phyloP scores from a whole-genome alignment of 2,329 filamentous ascomycete genomes.

The Dactylellina cionopaga region DNA sequence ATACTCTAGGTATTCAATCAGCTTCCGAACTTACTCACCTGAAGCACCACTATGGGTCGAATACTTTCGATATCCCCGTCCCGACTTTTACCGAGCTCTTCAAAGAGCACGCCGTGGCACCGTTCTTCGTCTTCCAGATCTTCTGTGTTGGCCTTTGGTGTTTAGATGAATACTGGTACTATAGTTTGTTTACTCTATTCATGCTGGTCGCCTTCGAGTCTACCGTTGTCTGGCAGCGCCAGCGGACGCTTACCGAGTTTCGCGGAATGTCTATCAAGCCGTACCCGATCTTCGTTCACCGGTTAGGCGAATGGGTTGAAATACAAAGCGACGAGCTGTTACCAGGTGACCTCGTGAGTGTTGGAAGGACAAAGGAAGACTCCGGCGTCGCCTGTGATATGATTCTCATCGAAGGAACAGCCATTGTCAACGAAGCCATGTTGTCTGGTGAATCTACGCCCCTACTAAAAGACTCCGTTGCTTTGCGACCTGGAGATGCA shows the following conservation, averaged over 20 bases:
- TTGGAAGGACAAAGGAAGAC: conserved; percentile 93
- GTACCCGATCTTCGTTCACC: conserved; percentile 91
- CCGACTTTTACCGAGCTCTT: conserved; percentile 95
- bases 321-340: conserved; percentile 89
- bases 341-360: conserved; percentile 91
- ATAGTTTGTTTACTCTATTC: conserved; percentile 97
- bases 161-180: conserved; percentile 99
- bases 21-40: conserved; percentile 80
- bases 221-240: conserved; percentile 98
- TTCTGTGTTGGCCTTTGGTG: conserved; percentile 99
- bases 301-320: conserved; percentile 87
- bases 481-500: conserved; percentile 84
- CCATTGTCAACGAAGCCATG: conserved; percentile 99
- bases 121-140: conserved; percentile 98
- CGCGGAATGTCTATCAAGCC: conserved; percentile 99
- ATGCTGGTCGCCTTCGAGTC: conserved; percentile 98
- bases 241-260: conserved; percentile 94
- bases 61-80: conserved; percentile 97
- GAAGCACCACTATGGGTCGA: conserved; percentile 92
- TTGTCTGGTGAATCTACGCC: conserved; percentile 97
- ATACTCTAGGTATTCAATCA: conserved; percentile 77
- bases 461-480: conserved; percentile 92
- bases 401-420: conserved; percentile 90
- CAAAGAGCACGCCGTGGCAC: conserved; percentile 96
- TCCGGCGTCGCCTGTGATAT: conserved; percentile 97